Percentiles rank a stretch among this genome's conserved stretches.
Evolutionary conservation across 106 monocot species (phyloP).

Genomic region (Apostasia shenzhenica): DNA sequence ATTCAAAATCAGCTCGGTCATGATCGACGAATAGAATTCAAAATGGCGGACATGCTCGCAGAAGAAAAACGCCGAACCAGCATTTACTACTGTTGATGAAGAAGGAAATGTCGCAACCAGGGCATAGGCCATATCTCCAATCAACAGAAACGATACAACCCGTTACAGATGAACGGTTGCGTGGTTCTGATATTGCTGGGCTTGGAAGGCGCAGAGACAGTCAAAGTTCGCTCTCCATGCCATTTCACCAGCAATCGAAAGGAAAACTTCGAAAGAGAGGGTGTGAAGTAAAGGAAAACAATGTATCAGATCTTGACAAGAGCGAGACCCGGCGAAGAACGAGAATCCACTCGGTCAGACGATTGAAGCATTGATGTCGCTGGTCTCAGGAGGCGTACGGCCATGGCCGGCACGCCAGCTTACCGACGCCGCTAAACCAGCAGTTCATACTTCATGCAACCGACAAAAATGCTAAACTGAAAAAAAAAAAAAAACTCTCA

Average conservation of each 20-base stretch:
- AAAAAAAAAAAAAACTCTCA: too few relatives aligned
- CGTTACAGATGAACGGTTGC: background rate
- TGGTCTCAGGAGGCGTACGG: constrained; percentile 27
- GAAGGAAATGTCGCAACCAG: constrained; percentile 9
- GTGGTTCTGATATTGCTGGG: constrained; percentile 13
- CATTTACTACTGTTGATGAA: background rate
- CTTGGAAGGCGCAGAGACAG: constrained; percentile 27
- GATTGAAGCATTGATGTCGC: constrained; percentile 30
- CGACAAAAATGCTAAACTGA: background rate
- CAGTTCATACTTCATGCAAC: background rate
- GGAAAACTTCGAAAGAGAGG: background rate
- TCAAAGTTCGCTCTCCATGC: constrained; percentile 11
- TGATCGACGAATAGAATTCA: too few relatives aligned
- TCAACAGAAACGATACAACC: background rate
- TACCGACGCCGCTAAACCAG: constrained; percentile 24
- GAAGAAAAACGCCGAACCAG: background rate
- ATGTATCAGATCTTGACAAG: constrained; percentile 29
- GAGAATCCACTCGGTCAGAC: constrained; percentile 25
- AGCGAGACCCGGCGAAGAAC: constrained; percentile 12
- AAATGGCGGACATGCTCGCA: too few relatives aligned
- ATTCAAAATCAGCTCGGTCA: too few relatives aligned
- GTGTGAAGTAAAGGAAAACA: background rate
- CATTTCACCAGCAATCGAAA: constrained; percentile 19
- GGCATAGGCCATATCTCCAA: background rate
- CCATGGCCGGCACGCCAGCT: background rate